These are phyloP conservation scores for Teratosphaeria viscida DNA, from an alignment of 2,329 filamentous ascomycete genomes.

Conservation along the genomic window DNA sequence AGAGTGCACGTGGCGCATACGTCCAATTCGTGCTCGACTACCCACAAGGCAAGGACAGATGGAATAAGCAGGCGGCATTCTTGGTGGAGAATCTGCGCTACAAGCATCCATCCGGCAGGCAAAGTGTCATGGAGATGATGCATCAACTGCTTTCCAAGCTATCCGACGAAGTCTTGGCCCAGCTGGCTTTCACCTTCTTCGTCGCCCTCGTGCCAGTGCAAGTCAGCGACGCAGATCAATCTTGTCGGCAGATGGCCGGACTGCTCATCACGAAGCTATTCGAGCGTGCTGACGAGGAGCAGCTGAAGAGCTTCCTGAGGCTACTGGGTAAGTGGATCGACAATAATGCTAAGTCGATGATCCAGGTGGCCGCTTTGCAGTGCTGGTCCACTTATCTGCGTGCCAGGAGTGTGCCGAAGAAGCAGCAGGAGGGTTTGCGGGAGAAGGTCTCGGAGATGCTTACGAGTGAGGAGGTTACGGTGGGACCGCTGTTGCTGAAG, in stretches of 20 bases:
- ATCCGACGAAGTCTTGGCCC: constrained; percentile 69
- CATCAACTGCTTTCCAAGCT: constrained; percentile 80
- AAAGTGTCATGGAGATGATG: constrained; percentile 88
- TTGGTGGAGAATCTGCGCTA: constrained; percentile 86
- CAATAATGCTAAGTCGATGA: constrained; percentile 59
- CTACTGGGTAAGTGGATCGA: constrained; percentile 67
- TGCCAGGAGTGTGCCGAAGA: constrained; percentile 49
- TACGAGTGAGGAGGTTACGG: constrained; percentile 39
- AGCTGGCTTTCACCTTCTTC: constrained; percentile 73
- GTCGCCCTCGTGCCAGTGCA: constrained; percentile 75
- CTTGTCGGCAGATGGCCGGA: constrained; percentile 73
- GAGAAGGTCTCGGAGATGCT: constrained; percentile 42
- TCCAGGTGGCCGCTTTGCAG: constrained; percentile 66
- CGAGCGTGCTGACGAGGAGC: constrained; percentile 62
- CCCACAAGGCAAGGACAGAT: constrained; percentile 79
- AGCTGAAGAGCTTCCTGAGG: constrained; percentile 57
- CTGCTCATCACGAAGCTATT: constrained; percentile 74
- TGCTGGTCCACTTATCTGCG: constrained; percentile 78
- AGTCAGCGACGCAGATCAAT: constrained; percentile 76
- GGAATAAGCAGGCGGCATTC: constrained; percentile 81
- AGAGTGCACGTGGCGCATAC: constrained; percentile 79
- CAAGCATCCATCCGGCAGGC: constrained; percentile 72
- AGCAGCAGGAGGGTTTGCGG: constrained; percentile 54
- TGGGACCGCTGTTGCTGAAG: constrained; percentile 63
- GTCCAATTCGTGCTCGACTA: constrained; percentile 93